These are phyloP conservation scores for Priceomyces fermenticarens DNA, from an alignment of 805 yeast genomes.

Conservation along the genomic window DNA sequence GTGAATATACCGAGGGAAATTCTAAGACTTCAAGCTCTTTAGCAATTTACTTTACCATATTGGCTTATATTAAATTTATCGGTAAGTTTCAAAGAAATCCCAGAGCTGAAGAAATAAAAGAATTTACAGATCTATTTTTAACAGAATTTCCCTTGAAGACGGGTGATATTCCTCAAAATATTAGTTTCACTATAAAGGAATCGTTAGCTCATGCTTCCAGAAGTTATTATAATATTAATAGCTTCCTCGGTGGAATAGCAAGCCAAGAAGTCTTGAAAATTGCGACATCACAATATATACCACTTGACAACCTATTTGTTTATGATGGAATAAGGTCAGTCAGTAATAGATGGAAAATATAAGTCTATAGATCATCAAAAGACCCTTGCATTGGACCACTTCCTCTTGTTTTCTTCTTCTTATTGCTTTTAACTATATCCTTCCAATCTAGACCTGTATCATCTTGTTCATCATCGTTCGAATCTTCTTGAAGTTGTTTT, in stretches of 20 bases:
- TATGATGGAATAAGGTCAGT: conserved; percentile 69
- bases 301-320: conserved; percentile 65
- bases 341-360: conserved; percentile 40
- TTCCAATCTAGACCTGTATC: conserved; percentile 77
- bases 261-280: conserved; percentile 81
- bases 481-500: conserved; percentile 43
- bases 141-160: conserved; percentile 13
- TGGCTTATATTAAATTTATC: conserved; percentile 27
- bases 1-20: conserved; percentile 13
- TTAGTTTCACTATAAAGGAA: conserved; percentile 24
- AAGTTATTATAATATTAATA: conserved; percentile 56
- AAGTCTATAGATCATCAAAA: conserved; percentile 48
- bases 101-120: conserved; percentile 14
- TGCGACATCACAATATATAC: conserved; percentile 75
- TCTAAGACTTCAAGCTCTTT: conserved; percentile 15
- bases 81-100: conserved; percentile 16
- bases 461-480: conserved; percentile 44
- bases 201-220: conserved; percentile 36
- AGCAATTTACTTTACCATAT: conserved; percentile 42
- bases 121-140: conserved; percentile 17
- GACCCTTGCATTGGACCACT: conserved; percentile 44
- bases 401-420: conserved; percentile 48
- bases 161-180: conserved; percentile 12
- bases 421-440: conserved; percentile 64
- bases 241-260: conserved; percentile 80